Evolutionary conservation across 768 basidiomycete genomes (phyloP).

Genomic region (Clathrus columnatus): DNA sequence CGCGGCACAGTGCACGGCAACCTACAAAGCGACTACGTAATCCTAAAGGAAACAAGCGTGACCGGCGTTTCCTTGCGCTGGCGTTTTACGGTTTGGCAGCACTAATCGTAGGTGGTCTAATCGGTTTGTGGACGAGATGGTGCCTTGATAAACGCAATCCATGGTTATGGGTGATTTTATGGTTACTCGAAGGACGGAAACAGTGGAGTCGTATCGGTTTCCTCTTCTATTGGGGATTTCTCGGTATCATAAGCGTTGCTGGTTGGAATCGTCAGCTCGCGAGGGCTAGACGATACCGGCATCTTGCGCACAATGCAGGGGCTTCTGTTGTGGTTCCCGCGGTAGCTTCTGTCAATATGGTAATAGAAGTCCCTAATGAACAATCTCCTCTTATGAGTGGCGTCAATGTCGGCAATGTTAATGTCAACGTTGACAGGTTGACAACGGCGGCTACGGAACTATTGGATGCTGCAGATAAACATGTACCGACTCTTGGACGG

Average conservation of each 20-base stretch:
- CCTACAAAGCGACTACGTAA: conserved; percentile 70
- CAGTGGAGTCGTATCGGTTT: conserved; percentile 75
- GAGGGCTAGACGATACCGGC: conserved; percentile 59
- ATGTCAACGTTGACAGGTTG: conserved; percentile 25
- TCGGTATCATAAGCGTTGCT: conserved; percentile 79
- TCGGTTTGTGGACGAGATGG: conserved; percentile 92
- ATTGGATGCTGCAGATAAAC: conserved; percentile 82
- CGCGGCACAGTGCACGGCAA: conserved; percentile 82
- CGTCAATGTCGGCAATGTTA: conserved; percentile 34
- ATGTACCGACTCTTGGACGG: conserved; percentile 78
- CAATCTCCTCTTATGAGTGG: conserved; percentile 26
- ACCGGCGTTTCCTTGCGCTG: conserved; percentile 74
- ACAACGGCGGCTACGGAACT: conserved; percentile 37
- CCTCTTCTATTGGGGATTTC: conserved; percentile 74
- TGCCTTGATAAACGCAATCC: conserved; percentile 74
- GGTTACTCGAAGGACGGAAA: conserved; percentile 64
- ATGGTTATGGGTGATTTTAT: conserved; percentile 78
- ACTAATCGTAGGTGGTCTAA: conserved; percentile 69
- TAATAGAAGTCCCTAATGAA: conserved; percentile 2
- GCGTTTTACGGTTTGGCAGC: conserved; percentile 75
- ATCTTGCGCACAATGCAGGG: conserved; percentile 23
- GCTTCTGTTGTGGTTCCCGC: conserved; percentile 28
- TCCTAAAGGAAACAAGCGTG: conserved; percentile 74
- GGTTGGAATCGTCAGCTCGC: conserved; percentile 92
- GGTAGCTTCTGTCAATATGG: conserved; percentile 17